Evolutionary conservation across 768 basidiomycete species (phyloP).

Genomic region (Lentinus tigrinus): DNA sequence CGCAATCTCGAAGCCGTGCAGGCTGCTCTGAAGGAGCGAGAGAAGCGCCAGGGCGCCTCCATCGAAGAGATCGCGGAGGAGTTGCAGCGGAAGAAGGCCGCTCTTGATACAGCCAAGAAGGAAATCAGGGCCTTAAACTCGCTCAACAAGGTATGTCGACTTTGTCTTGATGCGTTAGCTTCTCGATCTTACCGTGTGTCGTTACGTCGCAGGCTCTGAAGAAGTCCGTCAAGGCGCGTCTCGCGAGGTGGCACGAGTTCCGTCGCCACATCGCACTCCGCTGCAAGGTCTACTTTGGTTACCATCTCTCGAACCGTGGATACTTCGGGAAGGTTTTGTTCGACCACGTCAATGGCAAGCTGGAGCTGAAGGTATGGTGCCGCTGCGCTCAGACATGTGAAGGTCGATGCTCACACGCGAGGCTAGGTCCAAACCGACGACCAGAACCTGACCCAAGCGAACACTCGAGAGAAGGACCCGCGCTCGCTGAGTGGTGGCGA

Average conservation of each 20-base stretch:
- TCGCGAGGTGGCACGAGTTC: constrained; percentile 83
- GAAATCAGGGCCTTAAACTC: constrained; percentile 62
- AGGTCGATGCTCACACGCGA: background rate
- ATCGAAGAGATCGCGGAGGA: constrained; percentile 77
- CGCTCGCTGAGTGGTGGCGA: constrained; percentile 90
- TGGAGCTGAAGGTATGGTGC: constrained; percentile 59
- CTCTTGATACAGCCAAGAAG: constrained; percentile 55
- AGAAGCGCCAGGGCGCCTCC: constrained; percentile 67
- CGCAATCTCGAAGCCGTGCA: constrained; percentile 62
- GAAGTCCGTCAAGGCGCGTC: constrained; percentile 61
- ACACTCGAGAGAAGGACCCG: constrained; percentile 72
- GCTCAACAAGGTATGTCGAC: constrained; percentile 58
- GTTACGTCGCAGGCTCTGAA: constrained; percentile 53
- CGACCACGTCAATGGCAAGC: constrained; percentile 64
- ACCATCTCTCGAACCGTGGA: constrained; percentile 80
- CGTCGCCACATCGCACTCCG: constrained; percentile 85
- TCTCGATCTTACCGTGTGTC: background rate
- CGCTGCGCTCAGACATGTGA: background rate
- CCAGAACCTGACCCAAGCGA: constrained; percentile 58
- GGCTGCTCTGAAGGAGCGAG: constrained; percentile 63
- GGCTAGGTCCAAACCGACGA: constrained; percentile 81
- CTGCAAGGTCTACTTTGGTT: constrained; percentile 80
- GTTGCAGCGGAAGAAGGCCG: constrained; percentile 61
- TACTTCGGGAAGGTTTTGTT: constrained; percentile 90
- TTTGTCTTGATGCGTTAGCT: background rate